These are phyloP conservation scores for Colletotrichum sp. DNA, from an alignment of 2,329 filamentous ascomycete genomes.

Conservation along the genomic window DNA sequence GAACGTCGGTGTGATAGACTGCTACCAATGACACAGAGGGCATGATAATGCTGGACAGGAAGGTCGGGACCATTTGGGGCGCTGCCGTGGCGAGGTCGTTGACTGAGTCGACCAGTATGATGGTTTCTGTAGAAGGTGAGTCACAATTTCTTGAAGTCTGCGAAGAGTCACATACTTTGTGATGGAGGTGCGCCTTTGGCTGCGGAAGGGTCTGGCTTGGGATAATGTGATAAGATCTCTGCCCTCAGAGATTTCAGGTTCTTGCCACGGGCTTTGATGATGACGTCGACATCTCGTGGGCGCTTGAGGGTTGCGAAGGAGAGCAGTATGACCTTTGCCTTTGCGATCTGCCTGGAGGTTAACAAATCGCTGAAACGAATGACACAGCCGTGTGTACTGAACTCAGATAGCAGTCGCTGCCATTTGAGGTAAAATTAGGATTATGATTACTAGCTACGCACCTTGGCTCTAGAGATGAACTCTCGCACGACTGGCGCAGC, in stretches of 20 bases:
- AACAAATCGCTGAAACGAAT: not conserved
- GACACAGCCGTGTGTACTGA: not conserved
- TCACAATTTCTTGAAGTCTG: not conserved
- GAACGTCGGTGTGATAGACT: slow-evolving; percentile 83
- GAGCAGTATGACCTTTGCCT: slow-evolving; percentile 75
- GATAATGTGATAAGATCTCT: slow-evolving; percentile 62
- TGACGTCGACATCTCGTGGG: slow-evolving; percentile 68
- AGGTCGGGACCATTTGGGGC: slow-evolving; percentile 65
- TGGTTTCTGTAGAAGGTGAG: slow-evolving; percentile 55
- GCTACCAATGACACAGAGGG: slow-evolving; percentile 75
- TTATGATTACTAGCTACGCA: slow-evolving; percentile 34
- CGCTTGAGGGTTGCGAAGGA: slow-evolving; percentile 77
- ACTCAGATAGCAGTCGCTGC: not conserved
- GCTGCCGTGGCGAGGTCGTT: slow-evolving; percentile 65
- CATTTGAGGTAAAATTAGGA: not conserved
- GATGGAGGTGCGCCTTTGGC: slow-evolving; percentile 35
- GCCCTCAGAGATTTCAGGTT: slow-evolving; percentile 58
- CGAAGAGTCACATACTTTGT: slow-evolving; percentile 45
- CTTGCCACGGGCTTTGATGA: slow-evolving; percentile 69
- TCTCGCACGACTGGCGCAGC: slow-evolving; percentile 73
- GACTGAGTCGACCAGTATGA: slow-evolving; percentile 83
- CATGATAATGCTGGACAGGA: slow-evolving; percentile 72
- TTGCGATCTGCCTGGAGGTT: slow-evolving; percentile 53
- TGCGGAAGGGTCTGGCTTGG: slow-evolving; percentile 39
- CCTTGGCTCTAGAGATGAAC: slow-evolving; percentile 77